Conservation (phyloP, 148 eudicot genomes). For the Gaultheria prostrata region DNA sequence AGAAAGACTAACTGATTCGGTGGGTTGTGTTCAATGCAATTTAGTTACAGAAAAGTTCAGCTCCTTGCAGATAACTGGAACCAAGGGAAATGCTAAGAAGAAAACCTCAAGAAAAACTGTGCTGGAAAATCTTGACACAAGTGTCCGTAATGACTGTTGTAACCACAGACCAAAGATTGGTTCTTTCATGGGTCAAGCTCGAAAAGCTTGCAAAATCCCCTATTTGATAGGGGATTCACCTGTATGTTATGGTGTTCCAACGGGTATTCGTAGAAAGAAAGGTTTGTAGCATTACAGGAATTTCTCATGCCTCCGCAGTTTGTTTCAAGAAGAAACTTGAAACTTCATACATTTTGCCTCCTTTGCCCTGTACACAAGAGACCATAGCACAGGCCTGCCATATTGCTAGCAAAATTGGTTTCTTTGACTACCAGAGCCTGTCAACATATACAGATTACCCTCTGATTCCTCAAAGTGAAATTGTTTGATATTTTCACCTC, state of each 20-base stretch:
- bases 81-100: constrained; percentile 40
- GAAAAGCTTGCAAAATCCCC: constrained; percentile 71
- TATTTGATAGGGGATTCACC: constrained; percentile 87
- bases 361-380: background rate
- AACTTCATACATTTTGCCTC: background rate
- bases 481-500: background rate
- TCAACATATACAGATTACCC: background rate
- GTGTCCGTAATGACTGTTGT: constrained; percentile 29
- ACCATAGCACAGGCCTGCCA: background rate
- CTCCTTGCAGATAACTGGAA: constrained; percentile 39
- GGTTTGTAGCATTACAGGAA: constrained; percentile 20
- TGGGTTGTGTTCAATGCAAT: constrained; percentile 58
- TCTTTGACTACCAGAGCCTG: background rate
- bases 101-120: constrained; percentile 39
- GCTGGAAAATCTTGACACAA: constrained; percentile 12
- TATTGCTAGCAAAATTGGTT: background rate
- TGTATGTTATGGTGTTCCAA: constrained; percentile 95
- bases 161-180: constrained; percentile 73
- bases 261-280: constrained; percentile 64
- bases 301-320: background rate
- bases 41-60: constrained; percentile 43
- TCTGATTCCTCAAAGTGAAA: background rate
- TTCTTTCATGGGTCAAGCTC: constrained; percentile 73
- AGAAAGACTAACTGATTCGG: constrained; percentile 56
- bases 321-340: background rate